Percentiles rank a stretch among this genome's conserved stretches.
These are phyloP conservation scores for Dipodascus geniculatus DNA, from an alignment of 805 yeast species.

Conservation along the genomic window DNA sequence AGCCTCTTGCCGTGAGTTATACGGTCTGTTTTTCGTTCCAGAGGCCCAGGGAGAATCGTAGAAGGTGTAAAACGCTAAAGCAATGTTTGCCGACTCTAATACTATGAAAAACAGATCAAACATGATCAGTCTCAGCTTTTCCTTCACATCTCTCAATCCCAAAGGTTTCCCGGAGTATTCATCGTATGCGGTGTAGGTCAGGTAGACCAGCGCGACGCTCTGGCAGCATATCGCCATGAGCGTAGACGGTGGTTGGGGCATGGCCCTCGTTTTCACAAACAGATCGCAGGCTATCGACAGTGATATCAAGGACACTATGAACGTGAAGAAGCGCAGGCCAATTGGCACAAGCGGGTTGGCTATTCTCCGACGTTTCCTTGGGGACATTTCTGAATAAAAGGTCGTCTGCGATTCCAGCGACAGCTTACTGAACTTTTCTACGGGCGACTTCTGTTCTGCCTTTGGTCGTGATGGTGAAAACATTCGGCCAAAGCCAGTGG, in stretches of 20 bases:
- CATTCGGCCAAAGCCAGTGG: not conserved
- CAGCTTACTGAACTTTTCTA: not conserved
- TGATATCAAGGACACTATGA: not conserved
- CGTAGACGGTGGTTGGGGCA: constrained; percentile 76
- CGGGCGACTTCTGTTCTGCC: not conserved
- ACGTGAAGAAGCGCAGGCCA: not conserved
- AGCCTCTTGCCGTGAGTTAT: not conserved
- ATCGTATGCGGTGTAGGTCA: constrained; percentile 74
- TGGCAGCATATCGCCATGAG: constrained; percentile 87
- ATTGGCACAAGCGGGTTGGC: not conserved
- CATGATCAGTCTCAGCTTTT: constrained; percentile 69
- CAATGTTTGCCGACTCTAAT: constrained; percentile 79
- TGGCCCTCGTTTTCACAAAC: constrained; percentile 9
- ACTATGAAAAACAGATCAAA: constrained; percentile 80
- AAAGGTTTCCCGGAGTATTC: constrained; percentile 88
- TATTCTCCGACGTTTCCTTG: not conserved
- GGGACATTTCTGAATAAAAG: not conserved
- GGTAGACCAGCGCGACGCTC: constrained; percentile 62
- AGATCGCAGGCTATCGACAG: not conserved
- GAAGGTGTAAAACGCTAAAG: constrained; percentile 75
- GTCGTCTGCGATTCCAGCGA: not conserved
- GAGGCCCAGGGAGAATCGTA: constrained; percentile 82
- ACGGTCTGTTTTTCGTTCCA: constrained; percentile 7
- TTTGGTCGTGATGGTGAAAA: not conserved
- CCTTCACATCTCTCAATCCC: constrained; percentile 77